A percentile compares a stretch with the other conserved stretches of the same genome.
Evolutionary conservation across 148 eudicot species (phyloP).

Genomic region (Rhododendron griersonianum): DNA sequence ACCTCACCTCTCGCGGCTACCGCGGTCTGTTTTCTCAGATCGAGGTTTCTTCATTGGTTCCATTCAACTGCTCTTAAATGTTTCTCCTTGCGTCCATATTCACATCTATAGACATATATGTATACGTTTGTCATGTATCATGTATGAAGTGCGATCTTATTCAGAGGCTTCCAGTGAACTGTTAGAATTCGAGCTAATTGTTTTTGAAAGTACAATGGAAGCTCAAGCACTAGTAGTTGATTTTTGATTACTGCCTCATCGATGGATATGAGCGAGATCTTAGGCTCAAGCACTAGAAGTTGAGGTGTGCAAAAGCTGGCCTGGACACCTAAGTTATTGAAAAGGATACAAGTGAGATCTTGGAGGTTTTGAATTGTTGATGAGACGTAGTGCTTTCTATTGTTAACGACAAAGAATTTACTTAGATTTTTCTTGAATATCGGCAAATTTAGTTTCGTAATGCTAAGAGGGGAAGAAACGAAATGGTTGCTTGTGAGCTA

Average conservation of each 20-base stretch:
- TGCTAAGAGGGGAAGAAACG: not conserved
- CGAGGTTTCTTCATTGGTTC: conserved; percentile 47
- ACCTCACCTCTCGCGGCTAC: conserved; percentile 66
- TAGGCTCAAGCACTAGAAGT: not conserved
- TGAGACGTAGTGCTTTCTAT: not conserved
- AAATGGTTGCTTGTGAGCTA: not conserved
- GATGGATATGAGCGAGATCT: conserved; percentile 9
- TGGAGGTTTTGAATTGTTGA: not conserved
- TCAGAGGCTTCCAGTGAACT: not conserved
- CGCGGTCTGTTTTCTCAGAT: conserved; percentile 76
- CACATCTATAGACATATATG: not conserved
- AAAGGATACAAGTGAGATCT: not conserved
- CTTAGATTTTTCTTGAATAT: not conserved
- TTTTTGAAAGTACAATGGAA: not conserved
- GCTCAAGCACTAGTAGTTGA: not conserved
- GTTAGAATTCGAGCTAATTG: no score
- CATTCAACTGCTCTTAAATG: not conserved
- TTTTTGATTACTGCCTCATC: not conserved
- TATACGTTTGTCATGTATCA: not conserved
- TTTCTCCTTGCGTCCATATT: not conserved
- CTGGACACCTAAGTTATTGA: not conserved
- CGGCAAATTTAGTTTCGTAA: not conserved
- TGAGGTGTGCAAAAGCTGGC: not conserved
- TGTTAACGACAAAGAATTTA: not conserved
- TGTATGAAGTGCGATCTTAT: not conserved